Percentiles rank a stretch among this genome's conserved stretches.
Evolutionary conservation across 768 basidiomycete species (phyloP).

Genomic region (Pleurotus eryngii): DNA sequence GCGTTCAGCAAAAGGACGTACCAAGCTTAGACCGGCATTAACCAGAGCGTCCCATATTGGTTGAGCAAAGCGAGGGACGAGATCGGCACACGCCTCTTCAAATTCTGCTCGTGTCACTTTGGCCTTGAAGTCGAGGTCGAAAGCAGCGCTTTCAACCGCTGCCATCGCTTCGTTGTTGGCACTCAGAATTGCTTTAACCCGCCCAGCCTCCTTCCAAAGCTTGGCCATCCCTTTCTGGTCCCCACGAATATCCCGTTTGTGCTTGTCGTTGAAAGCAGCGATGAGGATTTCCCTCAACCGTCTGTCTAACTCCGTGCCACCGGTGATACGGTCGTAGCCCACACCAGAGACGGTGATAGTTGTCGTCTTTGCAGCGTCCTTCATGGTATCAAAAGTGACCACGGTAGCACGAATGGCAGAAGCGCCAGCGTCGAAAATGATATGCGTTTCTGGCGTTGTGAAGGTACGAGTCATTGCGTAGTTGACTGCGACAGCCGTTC

Average conservation of each 20-base stretch:
- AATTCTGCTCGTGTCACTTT: slow-evolving; percentile 78
- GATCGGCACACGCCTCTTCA: slow-evolving; percentile 67
- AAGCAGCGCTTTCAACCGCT: slow-evolving; percentile 82
- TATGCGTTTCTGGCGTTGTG: slow-evolving; percentile 72
- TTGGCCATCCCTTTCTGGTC: slow-evolving; percentile 89
- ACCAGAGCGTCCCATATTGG: slow-evolving; percentile 76
- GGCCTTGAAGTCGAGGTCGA: slow-evolving; percentile 86
- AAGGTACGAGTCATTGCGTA: slow-evolving; percentile 97
- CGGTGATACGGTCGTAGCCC: slow-evolving; percentile 72
- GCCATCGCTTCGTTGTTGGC: slow-evolving; percentile 83
- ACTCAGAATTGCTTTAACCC: slow-evolving; percentile 89
- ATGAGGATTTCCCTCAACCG: slow-evolving; percentile 79
- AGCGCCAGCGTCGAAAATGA: slow-evolving; percentile 95
- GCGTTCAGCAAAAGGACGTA: slow-evolving; percentile 25
- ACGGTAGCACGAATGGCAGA: slow-evolving; percentile 76
- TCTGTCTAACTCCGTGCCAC: slow-evolving; percentile 85
- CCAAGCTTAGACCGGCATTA: slow-evolving; percentile 64
- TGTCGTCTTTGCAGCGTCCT: slow-evolving; percentile 52
- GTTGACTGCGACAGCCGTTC: slow-evolving; percentile 93
- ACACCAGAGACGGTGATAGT: slow-evolving; percentile 76
- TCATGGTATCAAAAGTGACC: slow-evolving; percentile 60
- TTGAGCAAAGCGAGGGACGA: slow-evolving; percentile 57
- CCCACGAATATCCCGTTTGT: slow-evolving; percentile 61
- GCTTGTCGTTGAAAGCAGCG: slow-evolving; percentile 68
- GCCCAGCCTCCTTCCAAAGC: slow-evolving; percentile 88